Conservation (phyloP, 805 yeast species). For the Torulaspora delbrueckii region DNA sequence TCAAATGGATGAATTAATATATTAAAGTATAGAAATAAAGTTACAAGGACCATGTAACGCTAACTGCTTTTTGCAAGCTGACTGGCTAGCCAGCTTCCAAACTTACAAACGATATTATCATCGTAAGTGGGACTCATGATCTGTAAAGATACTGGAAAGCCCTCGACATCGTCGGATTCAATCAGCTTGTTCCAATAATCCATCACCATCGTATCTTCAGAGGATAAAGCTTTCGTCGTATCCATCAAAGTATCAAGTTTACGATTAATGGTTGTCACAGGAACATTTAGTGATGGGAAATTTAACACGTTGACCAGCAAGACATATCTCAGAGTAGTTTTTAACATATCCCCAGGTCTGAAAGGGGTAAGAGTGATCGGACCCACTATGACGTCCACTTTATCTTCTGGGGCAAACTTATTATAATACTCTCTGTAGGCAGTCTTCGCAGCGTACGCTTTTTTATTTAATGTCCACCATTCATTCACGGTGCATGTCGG, state of each 20-base stretch:
- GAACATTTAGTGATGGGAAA: conserved; percentile 17
- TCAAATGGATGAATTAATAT: conserved; percentile 14
- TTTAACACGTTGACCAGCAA: conserved; percentile 15
- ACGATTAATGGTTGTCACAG: conserved; percentile 7
- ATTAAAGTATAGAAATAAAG: not conserved
- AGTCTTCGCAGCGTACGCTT: conserved; percentile 12
- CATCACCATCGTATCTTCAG: conserved; percentile 13
- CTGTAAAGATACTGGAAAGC: conserved; percentile 17
- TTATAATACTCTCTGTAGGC: conserved; percentile 15
- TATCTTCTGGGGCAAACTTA: conserved; percentile 9
- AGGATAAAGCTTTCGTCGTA: conserved; percentile 6
- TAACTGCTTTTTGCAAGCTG: not conserved
- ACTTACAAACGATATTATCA: conserved; percentile 16
- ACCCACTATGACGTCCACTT: conserved; percentile 12
- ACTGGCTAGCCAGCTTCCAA: conserved; percentile 13
- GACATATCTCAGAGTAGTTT: conserved; percentile 16
- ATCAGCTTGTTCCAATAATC: conserved; percentile 15
- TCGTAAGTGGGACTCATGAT: conserved; percentile 16
- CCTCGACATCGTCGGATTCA: conserved; percentile 7
- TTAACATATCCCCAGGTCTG: conserved; percentile 17
- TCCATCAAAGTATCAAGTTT: conserved; percentile 7
- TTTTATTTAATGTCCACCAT: conserved; percentile 18
- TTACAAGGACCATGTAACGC: not conserved
- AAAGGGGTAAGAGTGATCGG: conserved; percentile 14
- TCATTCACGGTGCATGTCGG: conserved; percentile 14